These are phyloP conservation scores for Anethum foeniculum DNA, from an alignment of 140 eudicot species.

Conservation along the genomic window DNA sequence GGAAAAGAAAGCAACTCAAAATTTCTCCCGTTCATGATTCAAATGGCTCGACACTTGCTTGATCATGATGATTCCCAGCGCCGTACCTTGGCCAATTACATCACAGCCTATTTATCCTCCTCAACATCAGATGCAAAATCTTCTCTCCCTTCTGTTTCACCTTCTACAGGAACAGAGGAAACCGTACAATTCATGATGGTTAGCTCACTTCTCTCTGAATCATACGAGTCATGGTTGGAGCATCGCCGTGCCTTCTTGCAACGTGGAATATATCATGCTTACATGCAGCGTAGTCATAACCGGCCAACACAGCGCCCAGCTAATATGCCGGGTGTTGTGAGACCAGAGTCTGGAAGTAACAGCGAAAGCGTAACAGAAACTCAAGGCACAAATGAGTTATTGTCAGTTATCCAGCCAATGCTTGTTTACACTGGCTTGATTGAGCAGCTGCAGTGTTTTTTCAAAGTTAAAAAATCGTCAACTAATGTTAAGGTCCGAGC, in stretches of 20 bases:
- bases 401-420: constrained; percentile 71
- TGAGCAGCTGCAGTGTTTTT: constrained; percentile 85
- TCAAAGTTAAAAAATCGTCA: constrained; percentile 53
- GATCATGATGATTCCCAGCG: constrained; percentile 83
- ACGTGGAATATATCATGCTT: constrained; percentile 91
- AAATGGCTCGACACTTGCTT: constrained; percentile 82
- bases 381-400: constrained; percentile 35
- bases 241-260: constrained; percentile 81
- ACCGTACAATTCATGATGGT: constrained; percentile 99
- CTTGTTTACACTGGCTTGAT: constrained; percentile 87
- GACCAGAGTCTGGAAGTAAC: constrained; percentile 19
- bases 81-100: constrained; percentile 46
- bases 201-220: constrained; percentile 75
- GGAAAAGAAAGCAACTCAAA: constrained; percentile 98
- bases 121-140: constrained; percentile 53
- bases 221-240: constrained; percentile 86
- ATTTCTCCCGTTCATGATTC: constrained; percentile 90
- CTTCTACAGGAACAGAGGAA: constrained; percentile 67
- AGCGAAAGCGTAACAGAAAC: constrained; percentile 21
- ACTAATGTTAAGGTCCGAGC: constrained; percentile 4
- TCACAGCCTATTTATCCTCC: constrained; percentile 54
- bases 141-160: constrained; percentile 37
- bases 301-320: constrained; percentile 50
- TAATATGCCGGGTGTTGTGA: constrained; percentile 12
- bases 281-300: constrained; percentile 77